Percentiles rank a stretch among this genome's conserved stretches.
Conservation (phyloP, 345 rosid genomes). For the Euphorbia lathyris region DNA sequence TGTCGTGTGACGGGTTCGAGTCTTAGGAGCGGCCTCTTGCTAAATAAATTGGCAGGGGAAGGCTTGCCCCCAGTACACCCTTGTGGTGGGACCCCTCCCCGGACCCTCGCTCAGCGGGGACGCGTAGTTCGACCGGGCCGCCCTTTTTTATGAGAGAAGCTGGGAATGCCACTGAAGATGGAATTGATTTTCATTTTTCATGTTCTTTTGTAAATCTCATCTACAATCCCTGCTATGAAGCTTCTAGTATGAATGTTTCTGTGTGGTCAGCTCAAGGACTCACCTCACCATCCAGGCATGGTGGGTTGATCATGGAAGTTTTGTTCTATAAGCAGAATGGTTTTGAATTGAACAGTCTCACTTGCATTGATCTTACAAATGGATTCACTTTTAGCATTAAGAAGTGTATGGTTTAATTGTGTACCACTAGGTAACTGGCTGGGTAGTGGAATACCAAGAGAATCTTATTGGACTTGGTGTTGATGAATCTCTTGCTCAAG, state of each 20-base stretch:
- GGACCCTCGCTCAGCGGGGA: no score
- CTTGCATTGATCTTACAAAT: background rate
- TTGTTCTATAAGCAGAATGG: slow-evolving; percentile 3
- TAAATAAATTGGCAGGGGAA: no score
- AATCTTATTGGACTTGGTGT: slow-evolving; percentile 95
- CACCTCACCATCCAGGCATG: background rate
- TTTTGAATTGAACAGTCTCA: background rate
- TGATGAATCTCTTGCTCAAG: slow-evolving; percentile 98
- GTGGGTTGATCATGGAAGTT: background rate
- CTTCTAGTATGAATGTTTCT: background rate
- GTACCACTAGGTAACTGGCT: slow-evolving; percentile 80
- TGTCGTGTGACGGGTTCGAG: no score
- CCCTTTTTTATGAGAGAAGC: no score
- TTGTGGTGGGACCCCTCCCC: no score
- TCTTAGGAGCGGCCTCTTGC: no score
- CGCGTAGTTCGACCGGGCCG: no score
- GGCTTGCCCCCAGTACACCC: no score
- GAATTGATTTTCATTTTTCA: background rate
- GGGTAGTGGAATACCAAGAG: slow-evolving; percentile 99
- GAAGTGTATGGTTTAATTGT: slow-evolving; percentile 23
- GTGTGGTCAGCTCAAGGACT: background rate
- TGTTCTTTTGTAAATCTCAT: background rate
- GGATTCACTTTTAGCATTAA: slow-evolving; percentile 11
- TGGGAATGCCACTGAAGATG: background rate
- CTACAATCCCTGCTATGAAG: slow-evolving; percentile 4